Conservation (phyloP, 192 early-diverging fungal species). For the Paraglomus occultum region DNA sequence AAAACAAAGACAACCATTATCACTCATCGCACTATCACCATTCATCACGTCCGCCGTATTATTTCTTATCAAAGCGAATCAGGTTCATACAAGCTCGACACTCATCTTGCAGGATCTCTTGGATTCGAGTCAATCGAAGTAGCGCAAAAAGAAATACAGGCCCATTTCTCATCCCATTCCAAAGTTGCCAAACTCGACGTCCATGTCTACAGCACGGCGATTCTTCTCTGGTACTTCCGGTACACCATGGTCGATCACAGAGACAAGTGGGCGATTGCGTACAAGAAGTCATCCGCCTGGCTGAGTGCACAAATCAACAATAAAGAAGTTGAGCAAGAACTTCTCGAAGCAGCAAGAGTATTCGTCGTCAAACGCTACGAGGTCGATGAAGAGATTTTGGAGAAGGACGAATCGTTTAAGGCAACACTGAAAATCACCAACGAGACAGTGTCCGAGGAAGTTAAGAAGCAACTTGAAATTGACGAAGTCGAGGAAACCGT, state of each 20-base stretch:
- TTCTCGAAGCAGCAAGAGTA: slow-evolving; percentile 6
- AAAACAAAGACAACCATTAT: slow-evolving; percentile 9
- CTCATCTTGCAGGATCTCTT: slow-evolving; percentile 5
- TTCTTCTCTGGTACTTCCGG: slow-evolving; percentile 18
- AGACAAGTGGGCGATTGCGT: slow-evolving; percentile 5
- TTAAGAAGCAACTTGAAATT: too few species aligned
- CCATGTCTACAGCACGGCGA: slow-evolving; percentile 9
- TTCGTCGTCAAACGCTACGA: slow-evolving; percentile 20
- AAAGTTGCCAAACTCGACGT: slow-evolving; percentile 12
- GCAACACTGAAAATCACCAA: background rate
- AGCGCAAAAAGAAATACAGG: background rate
- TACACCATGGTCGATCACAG: slow-evolving; percentile 12
- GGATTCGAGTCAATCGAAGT: slow-evolving; percentile 25
- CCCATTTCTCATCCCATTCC: slow-evolving; percentile 16
- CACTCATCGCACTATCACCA: background rate
- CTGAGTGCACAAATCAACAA: slow-evolving; percentile 12
- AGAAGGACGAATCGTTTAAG: slow-evolving; percentile 17
- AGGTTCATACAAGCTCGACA: slow-evolving; percentile 7
- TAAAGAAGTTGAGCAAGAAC: slow-evolving; percentile 3
- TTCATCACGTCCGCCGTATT: slow-evolving; percentile 18
- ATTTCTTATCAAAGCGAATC: slow-evolving; percentile 14
- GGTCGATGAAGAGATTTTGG: background rate
- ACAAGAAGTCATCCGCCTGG: slow-evolving; percentile 5
- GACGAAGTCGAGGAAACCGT: too few species aligned
- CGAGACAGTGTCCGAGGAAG: too few species aligned